Conservation (phyloP, 2,329 filamentous ascomycete genomes). For the Pseudogymnoascus destructans region DNA sequence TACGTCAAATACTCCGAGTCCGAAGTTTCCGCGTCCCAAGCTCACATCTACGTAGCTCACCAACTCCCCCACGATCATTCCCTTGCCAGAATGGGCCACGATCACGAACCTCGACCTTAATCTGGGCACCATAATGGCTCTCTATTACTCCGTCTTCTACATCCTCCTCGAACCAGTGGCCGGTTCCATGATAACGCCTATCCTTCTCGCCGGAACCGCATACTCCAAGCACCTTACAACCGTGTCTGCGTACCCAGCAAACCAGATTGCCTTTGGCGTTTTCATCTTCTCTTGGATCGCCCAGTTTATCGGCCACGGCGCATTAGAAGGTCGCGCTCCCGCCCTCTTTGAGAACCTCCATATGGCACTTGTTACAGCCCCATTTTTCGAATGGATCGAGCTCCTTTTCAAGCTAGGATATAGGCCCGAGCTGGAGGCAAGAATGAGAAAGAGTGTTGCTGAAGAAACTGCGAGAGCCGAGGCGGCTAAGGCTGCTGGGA, state of each 20-base stretch:
- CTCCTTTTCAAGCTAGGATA: slow-evolving; percentile 84
- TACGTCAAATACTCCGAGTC: slow-evolving; percentile 31
- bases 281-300: slow-evolving; percentile 70
- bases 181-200: slow-evolving; percentile 59
- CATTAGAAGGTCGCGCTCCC: slow-evolving; percentile 76
- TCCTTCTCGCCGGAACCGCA: slow-evolving; percentile 65
- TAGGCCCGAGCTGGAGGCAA: slow-evolving; percentile 69
- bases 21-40: slow-evolving; percentile 9
- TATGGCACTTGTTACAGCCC: slow-evolving; percentile 83
- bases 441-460: slow-evolving; percentile 64
- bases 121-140: slow-evolving; percentile 49
- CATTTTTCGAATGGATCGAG: slow-evolving; percentile 96
- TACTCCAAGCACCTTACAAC: slow-evolving; percentile 59
- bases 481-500: slow-evolving; percentile 27
- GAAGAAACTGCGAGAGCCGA: slow-evolving; percentile 56
- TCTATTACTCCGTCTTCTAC: slow-evolving; percentile 66
- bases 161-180: slow-evolving; percentile 89
- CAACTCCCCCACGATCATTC: slow-evolving; percentile 49
- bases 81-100: slow-evolving; percentile 53
- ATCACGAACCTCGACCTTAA: slow-evolving; percentile 55
- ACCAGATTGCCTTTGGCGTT: slow-evolving; percentile 47
- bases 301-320: slow-evolving; percentile 85
- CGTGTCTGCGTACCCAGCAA: slow-evolving; percentile 25
- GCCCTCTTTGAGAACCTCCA: slow-evolving; percentile 83
- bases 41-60: slow-evolving; percentile 36